Percentiles rank a stretch among this genome's conserved stretches.
Conservation (phyloP, 2,329 filamentous ascomycete species). For the Penicillium freii region DNA sequence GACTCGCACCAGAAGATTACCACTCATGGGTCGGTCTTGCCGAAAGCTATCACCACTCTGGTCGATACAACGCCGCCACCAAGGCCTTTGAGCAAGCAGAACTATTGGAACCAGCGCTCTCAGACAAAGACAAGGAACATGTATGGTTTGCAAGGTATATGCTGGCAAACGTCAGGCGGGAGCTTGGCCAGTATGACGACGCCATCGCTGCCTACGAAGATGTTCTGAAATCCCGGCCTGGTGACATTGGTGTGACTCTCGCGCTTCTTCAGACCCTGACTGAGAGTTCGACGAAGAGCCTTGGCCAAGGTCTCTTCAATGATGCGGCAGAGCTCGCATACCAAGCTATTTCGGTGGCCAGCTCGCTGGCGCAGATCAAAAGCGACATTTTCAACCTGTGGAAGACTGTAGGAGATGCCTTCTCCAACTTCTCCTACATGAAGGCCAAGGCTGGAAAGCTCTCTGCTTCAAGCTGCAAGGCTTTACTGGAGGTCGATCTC, state of each 20-base stretch:
- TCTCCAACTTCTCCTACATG: conserved; percentile 75
- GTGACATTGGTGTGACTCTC: conserved; percentile 82
- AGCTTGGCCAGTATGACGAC: conserved; percentile 84
- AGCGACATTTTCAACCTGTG: conserved; percentile 85
- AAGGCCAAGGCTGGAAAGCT: conserved; percentile 65
- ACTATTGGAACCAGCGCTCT: conserved; percentile 62
- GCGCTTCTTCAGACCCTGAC: conserved; percentile 84
- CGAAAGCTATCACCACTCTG: conserved; percentile 95
- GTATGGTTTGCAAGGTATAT: conserved; percentile 97
- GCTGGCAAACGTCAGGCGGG: conserved; percentile 89
- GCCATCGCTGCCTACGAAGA: conserved; percentile 73
- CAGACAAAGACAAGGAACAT: conserved; percentile 60
- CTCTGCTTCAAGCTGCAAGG: conserved; percentile 55
- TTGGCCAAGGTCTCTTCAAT: conserved; percentile 83
- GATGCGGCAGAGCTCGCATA: conserved; percentile 70
- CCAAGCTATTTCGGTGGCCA: conserved; percentile 67
- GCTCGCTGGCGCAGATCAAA: conserved; percentile 58
- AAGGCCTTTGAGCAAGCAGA: conserved; percentile 87
- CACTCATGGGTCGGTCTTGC: conserved; percentile 94
- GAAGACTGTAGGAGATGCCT: conserved; percentile 89
- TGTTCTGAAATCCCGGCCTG: conserved; percentile 65
- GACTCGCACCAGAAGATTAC: conserved; percentile 82
- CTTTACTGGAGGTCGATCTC: conserved; percentile 57
- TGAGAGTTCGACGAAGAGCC: conserved; percentile 72
- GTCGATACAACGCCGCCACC: conserved; percentile 87